A percentile compares a stretch with the other conserved stretches of the same genome.
Conservation (phyloP, 352 stramenopile species). For the Globisporangium nagaii region DNA sequence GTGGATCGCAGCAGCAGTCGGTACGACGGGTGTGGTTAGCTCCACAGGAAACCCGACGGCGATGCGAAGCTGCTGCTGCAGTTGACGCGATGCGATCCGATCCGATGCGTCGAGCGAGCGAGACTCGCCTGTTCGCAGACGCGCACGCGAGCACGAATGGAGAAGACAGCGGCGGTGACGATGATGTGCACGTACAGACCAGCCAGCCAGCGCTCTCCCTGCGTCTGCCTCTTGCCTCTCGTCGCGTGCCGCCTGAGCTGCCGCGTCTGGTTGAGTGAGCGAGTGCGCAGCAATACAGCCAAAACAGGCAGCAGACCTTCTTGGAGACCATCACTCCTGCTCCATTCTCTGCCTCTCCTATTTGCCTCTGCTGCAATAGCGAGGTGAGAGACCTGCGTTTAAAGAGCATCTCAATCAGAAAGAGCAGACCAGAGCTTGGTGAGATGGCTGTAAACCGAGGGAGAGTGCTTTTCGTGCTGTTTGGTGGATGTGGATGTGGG, state of each 20-base stretch:
- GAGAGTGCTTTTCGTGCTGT: too few species aligned
- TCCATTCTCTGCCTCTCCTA: constrained; percentile 2
- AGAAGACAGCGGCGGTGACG: neutral
- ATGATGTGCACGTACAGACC: neutral
- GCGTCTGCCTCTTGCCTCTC: neutral
- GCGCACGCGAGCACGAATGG: too few species aligned
- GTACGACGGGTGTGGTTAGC: neutral
- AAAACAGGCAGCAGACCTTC: neutral
- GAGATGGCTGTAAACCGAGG: neutral
- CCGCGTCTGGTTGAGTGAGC: neutral
- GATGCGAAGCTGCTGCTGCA: neutral
- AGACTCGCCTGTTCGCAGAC: neutral
- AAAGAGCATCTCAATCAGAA: neutral
- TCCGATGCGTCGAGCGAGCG: neutral
- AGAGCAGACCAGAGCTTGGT: neutral
- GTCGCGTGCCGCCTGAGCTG: neutral
- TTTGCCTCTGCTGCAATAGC: too few species aligned
- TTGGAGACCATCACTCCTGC: constrained; percentile 6
- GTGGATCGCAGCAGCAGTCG: neutral
- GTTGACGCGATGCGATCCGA: too few species aligned
- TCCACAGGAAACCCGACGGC: neutral
- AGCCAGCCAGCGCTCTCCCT: neutral
- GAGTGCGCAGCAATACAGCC: neutral
- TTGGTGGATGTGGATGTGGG: too few species aligned
- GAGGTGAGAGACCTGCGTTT: neutral